A percentile compares a stretch with the other conserved stretches of the same genome.
These are phyloP conservation scores for Colletotrichum paranaense DNA, from an alignment of 2,329 filamentous ascomycete species.

Conservation along the genomic window DNA sequence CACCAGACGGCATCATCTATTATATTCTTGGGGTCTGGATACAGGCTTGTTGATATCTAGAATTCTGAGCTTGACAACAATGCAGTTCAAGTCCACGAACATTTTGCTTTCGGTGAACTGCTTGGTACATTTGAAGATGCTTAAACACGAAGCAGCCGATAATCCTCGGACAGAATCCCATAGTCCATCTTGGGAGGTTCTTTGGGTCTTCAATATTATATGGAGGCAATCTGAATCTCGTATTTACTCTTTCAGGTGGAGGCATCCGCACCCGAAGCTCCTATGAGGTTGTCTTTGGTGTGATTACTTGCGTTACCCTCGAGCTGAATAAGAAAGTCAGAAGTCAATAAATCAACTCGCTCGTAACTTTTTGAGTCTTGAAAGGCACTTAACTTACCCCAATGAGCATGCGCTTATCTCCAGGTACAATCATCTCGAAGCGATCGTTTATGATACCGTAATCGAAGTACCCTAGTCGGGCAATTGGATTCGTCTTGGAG, in stretches of 20 bases:
- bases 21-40: too few species aligned
- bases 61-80: too few species aligned
- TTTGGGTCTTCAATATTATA: not conserved
- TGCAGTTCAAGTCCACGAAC: too few species aligned
- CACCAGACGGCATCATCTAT: too few species aligned
- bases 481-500: conserved; percentile 15
- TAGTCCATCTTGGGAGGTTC: too few species aligned
- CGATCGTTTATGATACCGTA: conserved; percentile 7
- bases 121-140: too few species aligned
- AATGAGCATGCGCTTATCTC: conserved; percentile 12
- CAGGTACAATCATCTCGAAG: conserved; percentile 19
- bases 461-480: conserved; percentile 12
- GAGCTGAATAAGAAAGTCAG: not conserved
- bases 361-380: not conserved
- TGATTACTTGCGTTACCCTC: not conserved
- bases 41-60: too few species aligned
- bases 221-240: not conserved
- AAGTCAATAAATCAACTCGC: not conserved
- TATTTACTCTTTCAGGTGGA: not conserved
- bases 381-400: not conserved
- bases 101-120: too few species aligned
- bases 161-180: too few species aligned
- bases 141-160: too few species aligned
- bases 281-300: not conserved
- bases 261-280: not conserved